phyloP scores from a whole-genome alignment of 768 basidiomycete genomes.

The Termitomyces sp. region DNA sequence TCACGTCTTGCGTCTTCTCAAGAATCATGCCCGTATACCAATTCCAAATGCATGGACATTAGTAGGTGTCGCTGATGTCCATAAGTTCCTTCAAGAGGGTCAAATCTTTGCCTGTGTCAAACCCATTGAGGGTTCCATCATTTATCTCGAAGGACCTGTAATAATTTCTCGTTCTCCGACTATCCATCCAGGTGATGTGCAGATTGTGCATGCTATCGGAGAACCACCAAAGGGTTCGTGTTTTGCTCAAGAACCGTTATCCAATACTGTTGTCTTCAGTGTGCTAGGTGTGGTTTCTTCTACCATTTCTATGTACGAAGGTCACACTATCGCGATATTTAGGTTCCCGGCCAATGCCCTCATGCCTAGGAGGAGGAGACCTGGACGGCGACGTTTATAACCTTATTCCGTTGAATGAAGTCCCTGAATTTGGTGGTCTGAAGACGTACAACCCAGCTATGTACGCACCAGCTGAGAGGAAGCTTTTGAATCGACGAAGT shows the following conservation, averaged over 20 bases:
- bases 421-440: constrained; percentile 30
- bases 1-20: constrained; percentile 64
- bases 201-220: constrained; percentile 58
- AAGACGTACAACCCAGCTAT: constrained; percentile 33
- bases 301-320: not conserved
- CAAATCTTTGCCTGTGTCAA: constrained; percentile 63
- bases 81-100: constrained; percentile 44
- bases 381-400: constrained; percentile 65
- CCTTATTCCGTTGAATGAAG: constrained; percentile 37
- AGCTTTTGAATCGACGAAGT: constrained; percentile 40
- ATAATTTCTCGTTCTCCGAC: constrained; percentile 63
- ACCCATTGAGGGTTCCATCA: constrained; percentile 28
- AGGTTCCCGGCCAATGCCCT: constrained; percentile 60
- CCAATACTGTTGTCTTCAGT: constrained; percentile 68
- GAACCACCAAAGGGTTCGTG: constrained; percentile 49
- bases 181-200: constrained; percentile 68
- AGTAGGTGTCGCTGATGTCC: constrained; percentile 70
- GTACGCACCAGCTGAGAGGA: constrained; percentile 46
- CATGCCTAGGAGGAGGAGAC: constrained; percentile 66
- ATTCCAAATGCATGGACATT: constrained; percentile 61
- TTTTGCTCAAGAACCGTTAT: constrained; percentile 45
- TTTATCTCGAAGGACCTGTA: constrained; percentile 51
- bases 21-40: constrained; percentile 65
- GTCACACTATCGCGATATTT: not conserved
- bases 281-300: constrained; percentile 37